Percentiles rank a stretch among this genome's conserved stretches.
These are phyloP conservation scores for Mortierella sp. DNA, from an alignment of 371 early-diverging fungal species.

Conservation along the genomic window DNA sequence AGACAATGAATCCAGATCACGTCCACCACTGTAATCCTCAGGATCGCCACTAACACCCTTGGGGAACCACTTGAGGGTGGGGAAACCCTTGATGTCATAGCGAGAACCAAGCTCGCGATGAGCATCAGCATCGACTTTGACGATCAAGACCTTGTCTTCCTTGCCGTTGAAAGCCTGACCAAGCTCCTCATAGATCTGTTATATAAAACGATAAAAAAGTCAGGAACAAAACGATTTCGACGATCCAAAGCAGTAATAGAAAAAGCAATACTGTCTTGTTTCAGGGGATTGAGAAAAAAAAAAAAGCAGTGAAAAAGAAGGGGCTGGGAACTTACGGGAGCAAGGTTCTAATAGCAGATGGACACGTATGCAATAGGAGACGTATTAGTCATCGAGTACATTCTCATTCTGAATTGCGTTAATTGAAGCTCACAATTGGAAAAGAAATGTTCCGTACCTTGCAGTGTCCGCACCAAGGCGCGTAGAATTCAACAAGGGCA, in stretches of 20 bases:
- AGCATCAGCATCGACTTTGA: conserved; percentile 92
- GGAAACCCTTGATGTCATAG: conserved; percentile 87
- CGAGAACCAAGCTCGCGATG: conserved; percentile 81
- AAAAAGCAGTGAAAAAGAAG: neutral
- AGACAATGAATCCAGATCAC: conserved; percentile 82
- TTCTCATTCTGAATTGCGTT: neutral
- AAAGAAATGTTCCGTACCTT: conserved; percentile 63
- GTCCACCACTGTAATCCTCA: conserved; percentile 86
- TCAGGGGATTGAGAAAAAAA: neutral
- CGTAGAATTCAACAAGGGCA: conserved; percentile 89
- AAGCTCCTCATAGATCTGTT: conserved; percentile 80
- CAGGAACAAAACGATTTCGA: neutral
- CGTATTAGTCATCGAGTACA: conserved; percentile 28
- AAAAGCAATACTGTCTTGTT: too few species aligned
- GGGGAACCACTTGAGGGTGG: conserved; percentile 95
- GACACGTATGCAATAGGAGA: conserved; percentile 12
- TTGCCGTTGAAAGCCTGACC: conserved; percentile 79
- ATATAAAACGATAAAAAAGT: neutral
- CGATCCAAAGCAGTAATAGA: too few species aligned
- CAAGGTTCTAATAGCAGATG: conserved; percentile 42
- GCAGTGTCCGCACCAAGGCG: conserved; percentile 98
- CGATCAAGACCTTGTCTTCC: conserved; percentile 83
- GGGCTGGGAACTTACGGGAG: conserved; percentile 42
- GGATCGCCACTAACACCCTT: conserved; percentile 79
- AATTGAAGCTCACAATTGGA: neutral